Percentiles rank a stretch among this genome's conserved stretches.
These are phyloP conservation scores for Dendrobium nobile DNA, from an alignment of 106 monocot genomes.

Conservation along the genomic window DNA sequence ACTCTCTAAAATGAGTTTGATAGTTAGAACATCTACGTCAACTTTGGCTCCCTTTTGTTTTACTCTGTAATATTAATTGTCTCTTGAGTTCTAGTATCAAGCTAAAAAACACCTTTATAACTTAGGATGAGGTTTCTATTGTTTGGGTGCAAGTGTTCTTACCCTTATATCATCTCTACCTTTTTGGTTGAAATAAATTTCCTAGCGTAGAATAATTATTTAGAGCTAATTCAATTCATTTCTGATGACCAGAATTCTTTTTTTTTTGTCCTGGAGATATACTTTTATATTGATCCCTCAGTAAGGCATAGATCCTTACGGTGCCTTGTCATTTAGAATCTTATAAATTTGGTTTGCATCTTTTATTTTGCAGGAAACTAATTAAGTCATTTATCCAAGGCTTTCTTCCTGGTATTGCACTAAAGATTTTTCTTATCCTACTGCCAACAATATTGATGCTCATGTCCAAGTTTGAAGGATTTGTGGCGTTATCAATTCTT, in stretches of 20 bases:
- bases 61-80: too few species aligned
- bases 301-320: background rate
- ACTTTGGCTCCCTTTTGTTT: too few species aligned
- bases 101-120: too few species aligned
- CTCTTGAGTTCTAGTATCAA: too few species aligned
- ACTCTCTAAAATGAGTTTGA: too few species aligned
- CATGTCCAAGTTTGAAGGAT: slow-evolving; percentile 70
- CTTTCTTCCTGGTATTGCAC: slow-evolving; percentile 56
- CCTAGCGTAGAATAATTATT: background rate
- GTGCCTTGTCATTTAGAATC: background rate
- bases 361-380: slow-evolving; percentile 12
- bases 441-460: slow-evolving; percentile 62
- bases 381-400: slow-evolving; percentile 68
- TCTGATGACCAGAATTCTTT: background rate
- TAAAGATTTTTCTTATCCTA: slow-evolving; percentile 60
- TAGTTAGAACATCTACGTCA: too few species aligned
- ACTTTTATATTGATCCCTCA: background rate
- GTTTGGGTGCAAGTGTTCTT: background rate
- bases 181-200: background rate
- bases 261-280: background rate
- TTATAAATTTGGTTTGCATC: background rate
- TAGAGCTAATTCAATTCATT: background rate
- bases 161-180: background rate
- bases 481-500: slow-evolving; percentile 33
- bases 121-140: too few species aligned